These are phyloP conservation scores for Kwoniella sp. DNA, from an alignment of 768 basidiomycete species.

Conservation along the genomic window DNA sequence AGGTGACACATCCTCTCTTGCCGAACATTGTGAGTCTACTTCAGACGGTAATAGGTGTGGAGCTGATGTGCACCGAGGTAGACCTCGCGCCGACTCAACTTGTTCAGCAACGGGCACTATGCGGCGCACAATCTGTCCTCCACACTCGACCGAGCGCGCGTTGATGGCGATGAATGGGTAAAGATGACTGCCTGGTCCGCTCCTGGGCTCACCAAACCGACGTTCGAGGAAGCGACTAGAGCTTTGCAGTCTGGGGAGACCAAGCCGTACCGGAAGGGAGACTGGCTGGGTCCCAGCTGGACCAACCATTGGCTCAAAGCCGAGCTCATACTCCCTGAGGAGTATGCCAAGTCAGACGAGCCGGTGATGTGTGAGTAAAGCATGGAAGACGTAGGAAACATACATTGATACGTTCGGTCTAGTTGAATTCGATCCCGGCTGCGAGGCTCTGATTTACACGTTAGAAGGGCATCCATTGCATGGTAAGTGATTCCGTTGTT, in stretches of 20 bases:
- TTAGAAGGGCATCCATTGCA: slow-evolving; percentile 74
- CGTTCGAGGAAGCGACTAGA: slow-evolving; percentile 71
- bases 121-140: slow-evolving; percentile 75
- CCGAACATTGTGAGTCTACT: slow-evolving; percentile 26
- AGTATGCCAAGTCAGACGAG: slow-evolving; percentile 71
- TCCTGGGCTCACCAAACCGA: slow-evolving; percentile 74
- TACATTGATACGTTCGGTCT: neutral
- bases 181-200: slow-evolving; percentile 86
- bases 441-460: slow-evolving; percentile 87
- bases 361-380: slow-evolving; percentile 64
- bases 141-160: slow-evolving; percentile 70
- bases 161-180: slow-evolving; percentile 64
- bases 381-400: neutral
- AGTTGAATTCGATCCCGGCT: slow-evolving; percentile 85
- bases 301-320: slow-evolving; percentile 97
- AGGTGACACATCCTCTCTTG: slow-evolving; percentile 26
- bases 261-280: slow-evolving; percentile 74
- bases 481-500: slow-evolving; percentile 57
- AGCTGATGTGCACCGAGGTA: neutral
- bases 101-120: slow-evolving; percentile 69
- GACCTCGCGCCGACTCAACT: slow-evolving; percentile 24
- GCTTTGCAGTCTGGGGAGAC: neutral
- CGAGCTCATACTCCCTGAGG: slow-evolving; percentile 70
- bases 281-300: slow-evolving; percentile 90
- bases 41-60: neutral